Evolutionary conservation across 257 asterid species (phyloP), one percentile per base, ranked within the genome.

Genomic region (Eucommia ulmoides): DNA sequence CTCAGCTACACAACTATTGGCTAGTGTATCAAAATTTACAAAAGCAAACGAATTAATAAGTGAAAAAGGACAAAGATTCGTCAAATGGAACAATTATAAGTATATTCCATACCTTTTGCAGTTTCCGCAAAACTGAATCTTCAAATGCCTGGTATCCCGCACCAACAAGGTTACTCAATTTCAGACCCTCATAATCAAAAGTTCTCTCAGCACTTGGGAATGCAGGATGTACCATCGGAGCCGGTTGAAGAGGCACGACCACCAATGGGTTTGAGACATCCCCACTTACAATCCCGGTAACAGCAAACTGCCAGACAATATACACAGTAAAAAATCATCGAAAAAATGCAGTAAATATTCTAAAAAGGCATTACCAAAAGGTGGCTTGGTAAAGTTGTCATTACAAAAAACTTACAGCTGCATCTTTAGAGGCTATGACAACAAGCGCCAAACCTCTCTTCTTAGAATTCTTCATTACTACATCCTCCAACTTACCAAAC

Each of bases 371-470:
- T 15, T 7, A n/a, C 21, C 19, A 47, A 49, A 4, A 15, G n/a
- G n/a, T n/a, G n/a, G n/a, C n/a, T n/a, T n/a, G n/a, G n/a, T n/a
- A n/a, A n/a, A n/a, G n/a, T n/a, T n/a, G n/a, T n/a, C n/a, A n/a
- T 3, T 2, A 22, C 44, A 45, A 49, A 5, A 29, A 29, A 76
- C 87, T 73, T 45, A 79, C 83, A 33, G 76, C 93, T 33, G 66
- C 85, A 44, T 76, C 96, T 68, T 75, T 80, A 15, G 96, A 70
- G 15, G 65, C 75, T 96, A 89, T 89, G 15, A 73, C 93, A 41
- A 89, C 76, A 61, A 89, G 88, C 21, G 94, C 98, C 8, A 88
- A 85, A 52, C 93, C 75, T 73, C 72, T 88, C 74, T 76, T 82
- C 80, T 76, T 89, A 24, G 80, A 58, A 52, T 88, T 85, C 69